phyloP scores from a whole-genome alignment of 495 filamentous ascomycete genomes.

The Aspergillus diversus region DNA sequence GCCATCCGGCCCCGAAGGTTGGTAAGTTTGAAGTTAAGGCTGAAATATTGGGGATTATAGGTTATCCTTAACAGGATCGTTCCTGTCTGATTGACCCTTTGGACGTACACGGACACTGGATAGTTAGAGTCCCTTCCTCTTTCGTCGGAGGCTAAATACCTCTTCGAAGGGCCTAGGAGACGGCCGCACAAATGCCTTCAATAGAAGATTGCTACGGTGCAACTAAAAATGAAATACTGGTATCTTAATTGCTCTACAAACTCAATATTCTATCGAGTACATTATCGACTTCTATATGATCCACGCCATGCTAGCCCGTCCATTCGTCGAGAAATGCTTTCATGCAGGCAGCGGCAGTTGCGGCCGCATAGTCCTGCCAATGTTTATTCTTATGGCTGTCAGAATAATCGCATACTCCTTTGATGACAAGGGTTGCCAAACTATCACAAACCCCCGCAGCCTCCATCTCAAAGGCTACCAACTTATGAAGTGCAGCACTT shows the following conservation, averaged over 20 bases:
- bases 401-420: slow-evolving; percentile 46
- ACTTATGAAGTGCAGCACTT: slow-evolving; percentile 17
- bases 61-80: background rate
- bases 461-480: slow-evolving; percentile 41
- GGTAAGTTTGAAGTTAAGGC: background rate
- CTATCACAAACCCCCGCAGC: slow-evolving; percentile 33
- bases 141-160: too few species aligned
- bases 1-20: background rate
- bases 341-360: slow-evolving; percentile 35
- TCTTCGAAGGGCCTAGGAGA: too few species aligned
- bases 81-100: background rate
- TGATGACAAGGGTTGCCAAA: slow-evolving; percentile 39
- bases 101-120: background rate
- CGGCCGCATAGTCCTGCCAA: slow-evolving; percentile 46
- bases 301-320: background rate
- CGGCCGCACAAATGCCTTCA: too few species aligned
- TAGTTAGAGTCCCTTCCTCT: too few species aligned
- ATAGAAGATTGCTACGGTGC: too few species aligned
- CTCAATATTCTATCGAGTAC: too few species aligned
- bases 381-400: slow-evolving; percentile 47
- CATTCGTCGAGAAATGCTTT: slow-evolving; percentile 29
- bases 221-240: too few species aligned
- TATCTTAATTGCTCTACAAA: too few species aligned
- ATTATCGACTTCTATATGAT: too few species aligned
- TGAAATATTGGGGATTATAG: background rate